These are phyloP conservation scores for Globisporangium solare DNA, from an alignment of 352 stramenopile species.

Conservation along the genomic window DNA sequence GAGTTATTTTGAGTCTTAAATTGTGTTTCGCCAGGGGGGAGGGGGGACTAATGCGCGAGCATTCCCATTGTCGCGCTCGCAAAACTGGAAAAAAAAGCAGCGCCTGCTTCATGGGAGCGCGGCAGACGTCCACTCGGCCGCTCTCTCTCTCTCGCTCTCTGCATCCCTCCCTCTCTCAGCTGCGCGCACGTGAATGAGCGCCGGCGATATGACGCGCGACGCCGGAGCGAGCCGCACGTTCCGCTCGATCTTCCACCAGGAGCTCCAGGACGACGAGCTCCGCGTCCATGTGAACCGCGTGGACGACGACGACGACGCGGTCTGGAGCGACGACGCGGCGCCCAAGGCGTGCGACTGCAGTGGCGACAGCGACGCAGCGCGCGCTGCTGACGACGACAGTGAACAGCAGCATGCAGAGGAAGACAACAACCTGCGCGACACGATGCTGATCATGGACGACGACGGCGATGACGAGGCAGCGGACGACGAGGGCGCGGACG, in stretches of 20 bases:
- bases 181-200: slow-evolving; percentile 35
- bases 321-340: slow-evolving; percentile 46
- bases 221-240: slow-evolving; percentile 61
- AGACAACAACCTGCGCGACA: slow-evolving; percentile 5
- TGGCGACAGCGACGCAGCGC: slow-evolving; percentile 18
- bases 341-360: slow-evolving; percentile 8
- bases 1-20: background rate
- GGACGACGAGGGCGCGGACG: too few relatives aligned
- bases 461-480: background rate
- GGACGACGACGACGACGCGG: slow-evolving; percentile 33
- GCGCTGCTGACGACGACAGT: too few relatives aligned
- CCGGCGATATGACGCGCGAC: slow-evolving; percentile 37
- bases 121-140: background rate
- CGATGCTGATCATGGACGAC: background rate
- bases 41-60: too few relatives aligned
- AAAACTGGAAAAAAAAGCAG: background rate
- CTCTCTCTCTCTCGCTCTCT: too few relatives aligned
- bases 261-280: slow-evolving; percentile 19
- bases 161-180: too few relatives aligned
- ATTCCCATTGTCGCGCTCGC: background rate
- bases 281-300: slow-evolving; percentile 5
- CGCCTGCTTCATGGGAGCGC: background rate
- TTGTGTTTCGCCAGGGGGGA: background rate
- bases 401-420: slow-evolving; percentile 10
- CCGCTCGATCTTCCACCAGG: slow-evolving; percentile 52